Conservation (phyloP, 2,329 filamentous ascomycete genomes). For the Aschersonia sp. region DNA sequence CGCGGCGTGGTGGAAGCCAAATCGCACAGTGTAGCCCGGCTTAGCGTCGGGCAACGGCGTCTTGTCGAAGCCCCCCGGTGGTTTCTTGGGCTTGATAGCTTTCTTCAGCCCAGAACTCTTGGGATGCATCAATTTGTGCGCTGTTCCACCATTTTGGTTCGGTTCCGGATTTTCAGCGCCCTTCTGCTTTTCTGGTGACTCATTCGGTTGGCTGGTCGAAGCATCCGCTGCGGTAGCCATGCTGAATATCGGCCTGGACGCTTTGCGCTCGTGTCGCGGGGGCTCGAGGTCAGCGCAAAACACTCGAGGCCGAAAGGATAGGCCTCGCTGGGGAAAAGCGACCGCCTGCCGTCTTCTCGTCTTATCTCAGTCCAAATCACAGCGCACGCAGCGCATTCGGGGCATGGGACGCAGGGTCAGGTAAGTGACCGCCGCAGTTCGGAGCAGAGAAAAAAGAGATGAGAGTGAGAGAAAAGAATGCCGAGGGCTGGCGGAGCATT, state of each 20-base stretch:
- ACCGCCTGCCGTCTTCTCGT: too few species aligned
- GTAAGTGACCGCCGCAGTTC: too few species aligned
- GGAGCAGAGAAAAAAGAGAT: too few species aligned
- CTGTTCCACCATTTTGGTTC: neutral
- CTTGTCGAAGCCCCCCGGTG: slow-evolving; percentile 64
- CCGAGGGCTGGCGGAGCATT: too few species aligned
- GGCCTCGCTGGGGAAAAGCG: too few species aligned
- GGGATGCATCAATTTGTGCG: neutral
- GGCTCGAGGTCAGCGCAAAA: too few species aligned
- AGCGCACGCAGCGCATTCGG: too few species aligned
- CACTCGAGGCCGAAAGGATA: too few species aligned
- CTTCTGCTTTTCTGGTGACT: neutral
- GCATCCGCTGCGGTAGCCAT: slow-evolving; percentile 1
- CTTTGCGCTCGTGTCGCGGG: too few species aligned
- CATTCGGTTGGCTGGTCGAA: neutral
- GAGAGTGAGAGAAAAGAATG: too few species aligned
- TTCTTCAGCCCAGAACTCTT: slow-evolving; percentile 9
- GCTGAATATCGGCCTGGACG: neutral
- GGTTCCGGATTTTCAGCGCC: neutral
- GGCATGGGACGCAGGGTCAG: too few species aligned
- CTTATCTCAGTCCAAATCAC: too few species aligned
- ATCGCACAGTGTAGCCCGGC: slow-evolving; percentile 69
- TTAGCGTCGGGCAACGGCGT: slow-evolving; percentile 64
- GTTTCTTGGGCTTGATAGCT: slow-evolving; percentile 20
- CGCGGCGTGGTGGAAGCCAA: slow-evolving; percentile 68